A percentile compares a stretch with the other conserved stretches of the same genome.
phyloP scores from a whole-genome alignment of 129 eudicot species.

The Saussurea involucrata region DNA sequence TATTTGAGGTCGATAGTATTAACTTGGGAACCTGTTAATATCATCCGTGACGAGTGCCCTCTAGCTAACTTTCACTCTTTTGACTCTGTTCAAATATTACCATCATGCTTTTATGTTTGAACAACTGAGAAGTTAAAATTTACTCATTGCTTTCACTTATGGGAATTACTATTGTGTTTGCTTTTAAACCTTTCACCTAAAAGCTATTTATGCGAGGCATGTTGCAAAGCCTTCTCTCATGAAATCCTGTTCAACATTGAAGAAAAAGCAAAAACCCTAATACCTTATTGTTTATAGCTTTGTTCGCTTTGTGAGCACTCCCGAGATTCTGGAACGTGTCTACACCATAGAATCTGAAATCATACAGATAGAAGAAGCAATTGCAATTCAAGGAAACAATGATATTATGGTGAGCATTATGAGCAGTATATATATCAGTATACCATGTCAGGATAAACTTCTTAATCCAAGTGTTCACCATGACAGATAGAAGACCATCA shows the following conservation, averaged over 20 bases:
- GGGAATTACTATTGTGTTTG: background rate
- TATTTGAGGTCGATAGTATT: background rate
- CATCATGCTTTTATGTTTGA: background rate
- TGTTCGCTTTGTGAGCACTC: constrained; percentile 98
- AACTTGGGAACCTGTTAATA: too few relatives aligned
- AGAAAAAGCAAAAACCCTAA: constrained; percentile 5
- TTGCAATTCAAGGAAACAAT: constrained; percentile 58
- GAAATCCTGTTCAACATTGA: background rate
- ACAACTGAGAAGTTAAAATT: background rate
- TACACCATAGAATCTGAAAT: constrained; percentile 91
- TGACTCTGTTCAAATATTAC: background rate
- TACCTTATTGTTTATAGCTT: constrained; percentile 49
- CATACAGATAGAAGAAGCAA: constrained; percentile 79
- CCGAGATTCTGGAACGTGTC: constrained; percentile 91
- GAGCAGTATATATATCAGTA: constrained; percentile 5
- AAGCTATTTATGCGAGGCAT: background rate
- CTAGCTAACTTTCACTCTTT: background rate
- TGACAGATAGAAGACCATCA: constrained; percentile 59
- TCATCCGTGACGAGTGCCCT: too few relatives aligned
- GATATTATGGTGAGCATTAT: constrained; percentile 34
- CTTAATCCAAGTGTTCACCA: constrained; percentile 4
- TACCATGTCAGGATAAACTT: background rate
- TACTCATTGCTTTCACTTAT: background rate
- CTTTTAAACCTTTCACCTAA: background rate
- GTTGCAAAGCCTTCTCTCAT: background rate